Conservation (phyloP, 1,284 basidiomycete genomes). For the Golubevia pallescens region DNA sequence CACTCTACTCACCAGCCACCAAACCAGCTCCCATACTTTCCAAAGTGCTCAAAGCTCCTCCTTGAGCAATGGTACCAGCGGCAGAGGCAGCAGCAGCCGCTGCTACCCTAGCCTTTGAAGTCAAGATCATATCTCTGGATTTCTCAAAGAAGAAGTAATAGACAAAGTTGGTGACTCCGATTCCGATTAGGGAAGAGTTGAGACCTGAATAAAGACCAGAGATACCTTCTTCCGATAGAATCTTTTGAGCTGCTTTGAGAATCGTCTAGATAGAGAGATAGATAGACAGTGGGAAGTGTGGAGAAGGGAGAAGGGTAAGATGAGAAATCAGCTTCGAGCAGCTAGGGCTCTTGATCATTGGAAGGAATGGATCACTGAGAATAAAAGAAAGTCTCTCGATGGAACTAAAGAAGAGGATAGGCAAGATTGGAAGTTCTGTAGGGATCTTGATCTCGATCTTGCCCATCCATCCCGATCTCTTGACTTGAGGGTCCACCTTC, state of each 20-base stretch:
- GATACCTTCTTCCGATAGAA: conserved; percentile 52
- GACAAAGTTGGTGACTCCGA: conserved; percentile 61
- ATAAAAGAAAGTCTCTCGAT: background rate
- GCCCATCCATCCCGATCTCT: background rate
- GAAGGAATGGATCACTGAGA: background rate
- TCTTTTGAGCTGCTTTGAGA: conserved; percentile 45
- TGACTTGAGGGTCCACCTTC: background rate
- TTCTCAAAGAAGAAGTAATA: conserved; percentile 64
- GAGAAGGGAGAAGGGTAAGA: no score
- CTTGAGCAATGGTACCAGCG: conserved; percentile 41
- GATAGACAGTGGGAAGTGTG: no score
- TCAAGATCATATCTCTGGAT: conserved; percentile 53
- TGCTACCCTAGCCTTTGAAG: conserved; percentile 36
- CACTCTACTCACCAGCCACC: conserved; percentile 28
- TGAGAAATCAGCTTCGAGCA: no score
- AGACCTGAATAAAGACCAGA: conserved; percentile 57
- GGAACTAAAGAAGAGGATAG: background rate
- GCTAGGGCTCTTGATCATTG: no score
- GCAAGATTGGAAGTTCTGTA: background rate
- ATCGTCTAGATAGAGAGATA: conserved; percentile 18
- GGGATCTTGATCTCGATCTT: background rate
- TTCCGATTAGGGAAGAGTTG: conserved; percentile 58
- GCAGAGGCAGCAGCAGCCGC: conserved; percentile 39
- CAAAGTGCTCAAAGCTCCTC: conserved; percentile 52
- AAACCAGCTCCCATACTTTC: conserved; percentile 58